Conservation (phyloP, 441 rosid species). For the Viola pubescens region DNA sequence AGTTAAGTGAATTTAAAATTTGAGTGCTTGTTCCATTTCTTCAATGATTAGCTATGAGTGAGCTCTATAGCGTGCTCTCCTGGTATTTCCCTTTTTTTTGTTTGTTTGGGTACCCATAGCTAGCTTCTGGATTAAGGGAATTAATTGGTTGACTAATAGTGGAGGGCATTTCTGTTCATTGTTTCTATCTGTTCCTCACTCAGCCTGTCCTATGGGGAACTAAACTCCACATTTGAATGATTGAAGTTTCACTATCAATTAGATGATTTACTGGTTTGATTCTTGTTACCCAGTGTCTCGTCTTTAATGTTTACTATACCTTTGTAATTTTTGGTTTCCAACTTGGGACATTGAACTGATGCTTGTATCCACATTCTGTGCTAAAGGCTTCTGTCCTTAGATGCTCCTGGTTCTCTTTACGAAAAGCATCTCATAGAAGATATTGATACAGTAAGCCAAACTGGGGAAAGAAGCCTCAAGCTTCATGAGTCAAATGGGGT, state of each 20-base stretch:
- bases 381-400: constrained; percentile 21
- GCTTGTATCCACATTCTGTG: constrained; percentile 10
- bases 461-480: constrained; percentile 32
- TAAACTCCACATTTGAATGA: too few species aligned
- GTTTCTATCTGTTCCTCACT: too few species aligned
- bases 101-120: background rate
- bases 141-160: too few species aligned
- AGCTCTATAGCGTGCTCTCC: background rate
- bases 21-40: background rate
- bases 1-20: background rate
- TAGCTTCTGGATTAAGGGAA: background rate
- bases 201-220: too few species aligned
- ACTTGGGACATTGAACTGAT: constrained; percentile 12
- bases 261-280: too few species aligned
- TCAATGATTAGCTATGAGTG: background rate
- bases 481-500: constrained; percentile 33
- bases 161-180: too few species aligned
- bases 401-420: constrained; percentile 23
- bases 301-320: background rate
- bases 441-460: constrained; percentile 19
- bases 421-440: constrained; percentile 27
- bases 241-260: too few species aligned
- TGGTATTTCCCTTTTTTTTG: background rate
- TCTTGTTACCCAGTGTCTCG: background rate
- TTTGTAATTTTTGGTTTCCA: background rate